Conservation (phyloP, 768 basidiomycete genomes). For the Neoboletus brunneissimus region DNA sequence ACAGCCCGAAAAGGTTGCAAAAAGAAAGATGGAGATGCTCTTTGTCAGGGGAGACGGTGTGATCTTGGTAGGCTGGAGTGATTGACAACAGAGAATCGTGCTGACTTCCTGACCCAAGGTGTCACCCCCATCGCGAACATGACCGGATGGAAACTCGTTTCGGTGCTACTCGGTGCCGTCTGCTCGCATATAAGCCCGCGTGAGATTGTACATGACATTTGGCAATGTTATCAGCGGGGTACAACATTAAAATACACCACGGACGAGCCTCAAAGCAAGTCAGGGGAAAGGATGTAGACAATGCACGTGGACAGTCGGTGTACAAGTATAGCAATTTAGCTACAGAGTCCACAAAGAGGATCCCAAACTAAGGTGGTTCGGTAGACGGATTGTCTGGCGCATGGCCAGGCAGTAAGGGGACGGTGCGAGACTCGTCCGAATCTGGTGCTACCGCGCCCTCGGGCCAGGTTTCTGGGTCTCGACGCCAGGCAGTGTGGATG, state of each 20-base stretch:
- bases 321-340: not conserved
- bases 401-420: not conserved
- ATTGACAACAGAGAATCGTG: not conserved
- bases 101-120: slow-evolving; percentile 47
- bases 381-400: not conserved
- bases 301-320: not conserved
- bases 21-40: slow-evolving; percentile 95
- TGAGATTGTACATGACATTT: slow-evolving; percentile 8
- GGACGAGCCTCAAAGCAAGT: not conserved
- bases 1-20: slow-evolving; percentile 62
- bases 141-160: slow-evolving; percentile 15
- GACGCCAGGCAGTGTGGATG: slow-evolving; percentile 70
- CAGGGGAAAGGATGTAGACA: not conserved
- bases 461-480: slow-evolving; percentile 74
- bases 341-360: not conserved
- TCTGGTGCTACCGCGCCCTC: slow-evolving; percentile 55
- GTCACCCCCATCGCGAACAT: slow-evolving; percentile 76
- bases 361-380: slow-evolving; percentile 4
- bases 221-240: slow-evolving; percentile 4
- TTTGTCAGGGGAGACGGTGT: slow-evolving; percentile 98
- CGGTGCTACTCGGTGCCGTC: not conserved
- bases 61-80: slow-evolving; percentile 66
- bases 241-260: slow-evolving; percentile 4
- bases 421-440: slow-evolving; percentile 48
- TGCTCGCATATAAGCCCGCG: slow-evolving; percentile 27